Percentiles rank a stretch among this genome's conserved stretches.
Evolutionary conservation across 2,329 filamentous ascomycete genomes (phyloP).

Genomic region (Fusarium sarcochroum): DNA sequence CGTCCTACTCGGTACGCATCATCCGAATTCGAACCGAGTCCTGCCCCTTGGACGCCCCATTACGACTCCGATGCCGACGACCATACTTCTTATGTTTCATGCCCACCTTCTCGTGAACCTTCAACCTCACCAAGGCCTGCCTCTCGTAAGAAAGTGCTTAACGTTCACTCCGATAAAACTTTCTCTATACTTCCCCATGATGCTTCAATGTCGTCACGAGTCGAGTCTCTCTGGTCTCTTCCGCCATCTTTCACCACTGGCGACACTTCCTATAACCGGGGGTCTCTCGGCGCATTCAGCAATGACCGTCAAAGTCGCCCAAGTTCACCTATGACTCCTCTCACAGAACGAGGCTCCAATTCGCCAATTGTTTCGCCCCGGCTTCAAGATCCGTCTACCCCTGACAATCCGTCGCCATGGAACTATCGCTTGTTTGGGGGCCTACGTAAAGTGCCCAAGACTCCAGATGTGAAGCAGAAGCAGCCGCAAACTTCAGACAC

Average conservation of each 20-base stretch:
- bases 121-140: slow-evolving; percentile 48
- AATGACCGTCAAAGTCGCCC: slow-evolving; percentile 63
- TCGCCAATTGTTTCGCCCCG: slow-evolving; percentile 40
- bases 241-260: slow-evolving; percentile 62
- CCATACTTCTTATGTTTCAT: slow-evolving; percentile 38
- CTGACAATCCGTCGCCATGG: slow-evolving; percentile 59
- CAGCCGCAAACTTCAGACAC: slow-evolving; percentile 50
- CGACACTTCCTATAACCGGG: slow-evolving; percentile 63
- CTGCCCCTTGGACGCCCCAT: slow-evolving; percentile 42
- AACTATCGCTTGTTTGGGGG: slow-evolving; percentile 69
- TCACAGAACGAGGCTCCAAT: slow-evolving; percentile 56
- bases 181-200: slow-evolving; percentile 65
- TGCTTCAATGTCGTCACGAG: slow-evolving; percentile 48
- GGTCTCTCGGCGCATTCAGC: slow-evolving; percentile 62
- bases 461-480: slow-evolving; percentile 59
- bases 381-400: slow-evolving; percentile 32
- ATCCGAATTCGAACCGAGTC: slow-evolving; percentile 35
- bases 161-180: slow-evolving; percentile 70
- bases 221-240: slow-evolving; percentile 56
- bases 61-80: slow-evolving; percentile 39
- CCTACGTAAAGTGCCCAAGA: slow-evolving; percentile 63
- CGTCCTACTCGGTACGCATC: slow-evolving; percentile 32
- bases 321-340: slow-evolving; percentile 64
- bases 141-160: slow-evolving; percentile 59
- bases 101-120: slow-evolving; percentile 37